Conservation (phyloP, 2,329 filamentous ascomycete species). For the Didymella pomorum region DNA sequence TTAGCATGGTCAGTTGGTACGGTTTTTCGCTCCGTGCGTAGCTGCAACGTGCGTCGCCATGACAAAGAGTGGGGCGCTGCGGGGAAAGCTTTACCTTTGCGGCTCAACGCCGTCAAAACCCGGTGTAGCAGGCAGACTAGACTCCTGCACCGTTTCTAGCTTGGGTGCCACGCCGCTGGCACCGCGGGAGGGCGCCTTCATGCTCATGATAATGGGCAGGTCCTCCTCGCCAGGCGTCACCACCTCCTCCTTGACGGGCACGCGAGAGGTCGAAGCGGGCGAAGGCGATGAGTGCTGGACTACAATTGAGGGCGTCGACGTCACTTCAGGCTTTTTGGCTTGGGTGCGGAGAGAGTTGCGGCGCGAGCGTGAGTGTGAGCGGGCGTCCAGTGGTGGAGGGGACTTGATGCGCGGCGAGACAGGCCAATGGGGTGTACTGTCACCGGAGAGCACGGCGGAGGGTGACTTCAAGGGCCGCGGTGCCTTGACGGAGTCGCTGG, state of each 20-base stretch:
- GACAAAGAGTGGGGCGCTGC: slow-evolving; percentile 41
- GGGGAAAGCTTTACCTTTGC: slow-evolving; percentile 43
- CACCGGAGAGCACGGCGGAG: slow-evolving; percentile 57
- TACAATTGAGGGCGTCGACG: slow-evolving; percentile 53
- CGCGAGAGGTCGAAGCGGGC: slow-evolving; percentile 49
- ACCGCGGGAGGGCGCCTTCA: slow-evolving; percentile 60
- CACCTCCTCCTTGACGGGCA: slow-evolving; percentile 39
- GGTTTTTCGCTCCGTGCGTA: slow-evolving; percentile 29
- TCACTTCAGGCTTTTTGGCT: slow-evolving; percentile 40
- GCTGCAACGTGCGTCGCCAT: slow-evolving; percentile 37
- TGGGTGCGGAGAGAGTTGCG: slow-evolving; percentile 54
- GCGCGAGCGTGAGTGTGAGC: slow-evolving; percentile 51
- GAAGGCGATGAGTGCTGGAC: slow-evolving; percentile 54
- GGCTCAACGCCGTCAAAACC: slow-evolving; percentile 52
- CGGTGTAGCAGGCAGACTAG: slow-evolving; percentile 76
- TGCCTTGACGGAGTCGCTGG: slow-evolving; percentile 69
- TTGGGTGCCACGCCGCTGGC: slow-evolving; percentile 66
- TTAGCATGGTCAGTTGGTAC: slow-evolving; percentile 32
- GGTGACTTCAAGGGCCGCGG: slow-evolving; percentile 70
- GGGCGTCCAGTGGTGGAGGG: slow-evolving; percentile 67
- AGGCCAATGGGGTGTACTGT: slow-evolving; percentile 73
- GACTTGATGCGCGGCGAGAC: slow-evolving; percentile 79
- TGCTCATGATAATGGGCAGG: slow-evolving; percentile 46
- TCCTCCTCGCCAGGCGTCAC: slow-evolving; percentile 46
- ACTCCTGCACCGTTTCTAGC: slow-evolving; percentile 91